phyloP scores from a whole-genome alignment of 768 basidiomycete genomes.

The Mycena vitilis region DNA sequence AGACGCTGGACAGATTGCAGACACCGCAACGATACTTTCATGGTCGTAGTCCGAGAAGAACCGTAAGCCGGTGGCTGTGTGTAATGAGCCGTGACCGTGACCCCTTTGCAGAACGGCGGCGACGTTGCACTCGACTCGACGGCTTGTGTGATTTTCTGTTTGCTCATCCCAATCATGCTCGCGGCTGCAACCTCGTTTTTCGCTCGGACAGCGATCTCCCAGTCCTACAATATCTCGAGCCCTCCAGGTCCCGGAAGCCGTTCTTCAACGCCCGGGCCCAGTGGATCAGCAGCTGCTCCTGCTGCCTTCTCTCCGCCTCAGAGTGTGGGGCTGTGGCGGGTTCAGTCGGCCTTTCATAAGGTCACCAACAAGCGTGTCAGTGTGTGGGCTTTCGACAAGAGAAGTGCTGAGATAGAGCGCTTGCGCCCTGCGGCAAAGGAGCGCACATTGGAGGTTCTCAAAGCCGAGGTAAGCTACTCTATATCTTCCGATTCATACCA shows the following conservation, averaged over 20 bases:
- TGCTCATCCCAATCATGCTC: conserved; percentile 58
- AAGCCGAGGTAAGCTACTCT: conserved; percentile 78
- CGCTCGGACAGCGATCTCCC: conserved; percentile 81
- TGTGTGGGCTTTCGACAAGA: conserved; percentile 94
- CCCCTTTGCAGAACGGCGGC: neutral
- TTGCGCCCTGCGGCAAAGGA: conserved; percentile 75
- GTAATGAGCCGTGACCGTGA: neutral
- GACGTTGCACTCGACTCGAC: neutral
- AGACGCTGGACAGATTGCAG: conserved; percentile 53
- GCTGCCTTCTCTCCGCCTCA: conserved; percentile 63
- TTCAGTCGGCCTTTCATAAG: conserved; percentile 89
- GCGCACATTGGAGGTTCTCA: conserved; percentile 84
- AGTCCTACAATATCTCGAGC: conserved; percentile 77
- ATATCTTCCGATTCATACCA: conserved; percentile 24
- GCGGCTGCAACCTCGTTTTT: conserved; percentile 89
- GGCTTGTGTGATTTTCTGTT: neutral
- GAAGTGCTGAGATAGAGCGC: conserved; percentile 77
- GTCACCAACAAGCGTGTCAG: conserved; percentile 90
- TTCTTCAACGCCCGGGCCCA: conserved; percentile 60
- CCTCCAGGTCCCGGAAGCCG: conserved; percentile 52
- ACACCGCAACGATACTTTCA: conserved; percentile 63
- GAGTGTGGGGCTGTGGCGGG: conserved; percentile 88
- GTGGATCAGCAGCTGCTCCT: conserved; percentile 49
- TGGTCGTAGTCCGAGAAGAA: conserved; percentile 39
- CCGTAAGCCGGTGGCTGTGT: conserved; percentile 4